Evolutionary conservation across 2,329 filamentous ascomycete genomes (phyloP), one percentile per base, ranked within the genome.

Genomic region (Pseudogymnoascus sp.): DNA sequence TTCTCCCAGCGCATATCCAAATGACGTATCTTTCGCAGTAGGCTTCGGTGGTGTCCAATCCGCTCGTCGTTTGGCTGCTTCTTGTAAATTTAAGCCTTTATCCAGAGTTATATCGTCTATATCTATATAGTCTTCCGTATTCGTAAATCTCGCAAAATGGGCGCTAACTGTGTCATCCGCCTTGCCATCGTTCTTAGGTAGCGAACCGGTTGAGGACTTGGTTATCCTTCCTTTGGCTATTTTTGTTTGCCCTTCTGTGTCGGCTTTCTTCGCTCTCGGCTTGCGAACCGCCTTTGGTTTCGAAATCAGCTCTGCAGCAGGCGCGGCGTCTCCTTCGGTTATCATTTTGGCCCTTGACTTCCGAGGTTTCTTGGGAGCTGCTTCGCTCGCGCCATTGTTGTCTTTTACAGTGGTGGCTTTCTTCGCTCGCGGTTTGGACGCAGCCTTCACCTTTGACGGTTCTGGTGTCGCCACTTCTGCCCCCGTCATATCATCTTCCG

Each of bases 1-100:
- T 33, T 53, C 47, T 33, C 47, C 47, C 11, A 35, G 14, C 6
- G n/a, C 15, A 20, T 7, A 28, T 20, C 15, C 9, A 35, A 33
- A 53, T 53, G 6, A 33, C 18, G 12, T 8, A 61, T 69, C 62
- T 2, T 70, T 62, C 1, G 65, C 66, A 41, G 76, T 77, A 35
- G 76, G 69, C 53, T 76, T 78, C 3, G 84, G 80, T 2, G 87
- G 88, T 1, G 89, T 91, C 89, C 88, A 91, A 62, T 86, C 79
- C 12, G 74, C 68, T 63, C 84, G 79, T 62, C 88, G 78, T 50
- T 74, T 76, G 25, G 81, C 70, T 6, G 87, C 88, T 50, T 67
- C 65, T 4, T 63, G 62, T 14, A 73, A 61, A 8, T 60, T 35
- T 36, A 60, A 36, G 18, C 58, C 36, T 18, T 50, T 57, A 35